A percentile compares a stretch with the other conserved stretches of the same genome.
Evolutionary conservation across 106 monocot genomes (phyloP).

Genomic region (Allium fistulosum): DNA sequence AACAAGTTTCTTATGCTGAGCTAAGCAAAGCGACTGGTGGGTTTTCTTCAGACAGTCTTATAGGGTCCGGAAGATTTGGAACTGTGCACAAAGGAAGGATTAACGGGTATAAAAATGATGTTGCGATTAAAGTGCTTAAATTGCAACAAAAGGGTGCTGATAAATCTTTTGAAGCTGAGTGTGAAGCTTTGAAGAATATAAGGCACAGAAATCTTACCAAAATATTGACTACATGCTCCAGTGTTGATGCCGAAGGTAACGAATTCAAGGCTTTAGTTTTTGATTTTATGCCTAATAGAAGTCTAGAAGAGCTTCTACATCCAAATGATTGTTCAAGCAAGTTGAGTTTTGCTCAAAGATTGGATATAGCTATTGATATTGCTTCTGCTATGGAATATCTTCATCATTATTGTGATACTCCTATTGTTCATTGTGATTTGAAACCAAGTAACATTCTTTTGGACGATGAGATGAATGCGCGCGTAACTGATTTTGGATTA

Average conservation of each 20-base stretch:
- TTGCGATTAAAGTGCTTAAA: conserved; percentile 11
- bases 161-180: conserved; percentile 1
- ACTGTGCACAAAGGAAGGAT: too few relatives aligned
- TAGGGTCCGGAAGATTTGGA: conserved; percentile 14
- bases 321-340: too few relatives aligned
- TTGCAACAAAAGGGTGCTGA: conserved; percentile 1
- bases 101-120: neutral
- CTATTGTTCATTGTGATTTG: too few relatives aligned
- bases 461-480: too few relatives aligned
- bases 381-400: too few relatives aligned
- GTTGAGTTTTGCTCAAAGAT: too few relatives aligned
- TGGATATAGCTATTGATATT: too few relatives aligned
- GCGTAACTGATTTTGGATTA: too few relatives aligned
- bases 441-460: too few relatives aligned
- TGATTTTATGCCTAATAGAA: conserved; percentile 42
- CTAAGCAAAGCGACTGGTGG: conserved; percentile 17
- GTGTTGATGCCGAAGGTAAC: conserved; percentile 23
- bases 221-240: conserved; percentile 29
- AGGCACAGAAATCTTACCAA: conserved; percentile 18
- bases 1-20: conserved; percentile 10
- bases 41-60: conserved; percentile 20
- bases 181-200: conserved; percentile 6
- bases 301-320: conserved; percentile 32
- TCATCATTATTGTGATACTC: too few relatives aligned
- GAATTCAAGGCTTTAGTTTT: conserved; percentile 39